phyloP scores from a whole-genome alignment of 2,329 filamentous ascomycete species.

The Uncinocarpus reesii region DNA sequence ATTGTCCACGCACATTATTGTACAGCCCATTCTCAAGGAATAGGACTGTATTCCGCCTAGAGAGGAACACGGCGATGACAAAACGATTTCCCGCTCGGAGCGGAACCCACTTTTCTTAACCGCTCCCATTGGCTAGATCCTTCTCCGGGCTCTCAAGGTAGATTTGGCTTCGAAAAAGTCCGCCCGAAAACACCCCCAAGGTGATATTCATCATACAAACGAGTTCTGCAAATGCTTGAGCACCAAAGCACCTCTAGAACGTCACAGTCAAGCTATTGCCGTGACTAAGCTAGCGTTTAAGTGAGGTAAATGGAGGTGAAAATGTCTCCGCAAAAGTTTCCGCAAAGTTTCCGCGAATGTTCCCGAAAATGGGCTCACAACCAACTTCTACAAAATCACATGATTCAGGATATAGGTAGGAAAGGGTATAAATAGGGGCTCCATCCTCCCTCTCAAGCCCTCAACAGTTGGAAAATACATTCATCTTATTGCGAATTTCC shows the following conservation, averaged over 20 bases:
- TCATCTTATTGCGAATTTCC: too few relatives aligned
- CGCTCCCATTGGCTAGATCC: not conserved
- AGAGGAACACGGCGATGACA: not conserved
- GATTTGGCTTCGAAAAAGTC: too few relatives aligned
- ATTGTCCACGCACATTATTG: too few relatives aligned
- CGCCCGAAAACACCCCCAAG: too few relatives aligned
- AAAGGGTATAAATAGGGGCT: constrained; percentile 4
- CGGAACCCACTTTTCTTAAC: not conserved
- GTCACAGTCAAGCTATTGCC: too few relatives aligned
- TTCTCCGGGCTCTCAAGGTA: not conserved
- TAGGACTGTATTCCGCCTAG: too few relatives aligned
- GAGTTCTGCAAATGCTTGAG: too few relatives aligned
- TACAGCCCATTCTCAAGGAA: not conserved
- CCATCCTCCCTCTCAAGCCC: too few relatives aligned
- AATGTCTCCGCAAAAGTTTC: constrained; percentile 12
- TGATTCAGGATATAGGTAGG: not conserved
- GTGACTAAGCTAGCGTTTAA: too few relatives aligned
- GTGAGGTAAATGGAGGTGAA: too few relatives aligned
- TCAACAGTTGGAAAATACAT: too few relatives aligned
- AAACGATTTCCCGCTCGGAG: not conserved
- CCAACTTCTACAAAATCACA: not conserved
- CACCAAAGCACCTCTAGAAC: too few relatives aligned
- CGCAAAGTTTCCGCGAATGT: constrained; percentile 7
- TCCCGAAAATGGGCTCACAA: not conserved
- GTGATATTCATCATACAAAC: not conserved